Evolutionary conservation across 106 monocot species (phyloP).

Genomic region (Vanilla planifolia): DNA sequence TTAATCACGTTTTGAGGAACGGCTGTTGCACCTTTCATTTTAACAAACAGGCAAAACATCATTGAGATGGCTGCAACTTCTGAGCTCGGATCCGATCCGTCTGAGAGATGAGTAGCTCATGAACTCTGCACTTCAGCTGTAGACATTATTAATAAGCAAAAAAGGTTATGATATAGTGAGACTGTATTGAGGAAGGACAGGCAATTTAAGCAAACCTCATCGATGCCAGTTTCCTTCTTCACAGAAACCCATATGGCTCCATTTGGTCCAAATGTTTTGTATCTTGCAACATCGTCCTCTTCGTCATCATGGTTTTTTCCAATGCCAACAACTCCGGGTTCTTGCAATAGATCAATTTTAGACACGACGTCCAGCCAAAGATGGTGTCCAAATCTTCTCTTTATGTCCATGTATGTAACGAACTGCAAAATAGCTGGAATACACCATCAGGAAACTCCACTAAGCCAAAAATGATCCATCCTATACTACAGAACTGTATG

Average conservation of each 20-base stretch:
- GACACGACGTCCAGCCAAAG: conserved; percentile 91
- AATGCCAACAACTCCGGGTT: neutral
- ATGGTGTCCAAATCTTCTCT: conserved; percentile 51
- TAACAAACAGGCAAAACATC: too few relatives aligned
- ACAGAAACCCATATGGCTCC: conserved; percentile 67
- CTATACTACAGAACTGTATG: too few relatives aligned
- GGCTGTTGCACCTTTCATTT: neutral
- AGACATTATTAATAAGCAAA: neutral
- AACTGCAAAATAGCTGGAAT: conserved; percentile 36
- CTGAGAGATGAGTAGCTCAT: conserved; percentile 48
- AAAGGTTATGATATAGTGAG: neutral
- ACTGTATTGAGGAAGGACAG: neutral
- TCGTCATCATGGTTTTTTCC: too few relatives aligned
- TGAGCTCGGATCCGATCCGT: conserved; percentile 33
- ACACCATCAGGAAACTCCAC: neutral
- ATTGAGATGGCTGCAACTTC: neutral
- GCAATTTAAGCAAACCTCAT: conserved; percentile 39
- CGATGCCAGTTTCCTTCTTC: conserved; percentile 41
- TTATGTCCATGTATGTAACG: conserved; percentile 69
- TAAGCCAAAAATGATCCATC: too few relatives aligned
- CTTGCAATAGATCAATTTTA: conserved; percentile 70
- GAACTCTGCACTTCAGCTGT: conserved; percentile 60
- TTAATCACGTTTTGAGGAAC: neutral
- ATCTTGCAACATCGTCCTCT: conserved; percentile 37
- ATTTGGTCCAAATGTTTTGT: conserved; percentile 61